A percentile compares a stretch with the other conserved stretches of the same genome.
These are phyloP conservation scores for Eutrema heterophyllum DNA, from an alignment of 345 rosid genomes.

Conservation along the genomic window DNA sequence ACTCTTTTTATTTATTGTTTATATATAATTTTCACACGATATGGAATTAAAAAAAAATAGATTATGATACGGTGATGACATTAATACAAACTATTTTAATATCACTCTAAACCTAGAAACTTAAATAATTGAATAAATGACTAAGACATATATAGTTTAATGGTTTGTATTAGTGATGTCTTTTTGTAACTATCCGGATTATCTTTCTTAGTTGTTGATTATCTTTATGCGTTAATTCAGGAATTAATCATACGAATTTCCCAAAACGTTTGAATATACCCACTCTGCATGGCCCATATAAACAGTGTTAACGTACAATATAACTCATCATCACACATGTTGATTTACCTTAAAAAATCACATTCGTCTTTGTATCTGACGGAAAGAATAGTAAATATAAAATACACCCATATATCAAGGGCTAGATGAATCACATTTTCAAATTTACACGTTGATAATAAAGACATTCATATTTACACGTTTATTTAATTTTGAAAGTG, in stretches of 20 bases:
- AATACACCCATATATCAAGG: not conserved
- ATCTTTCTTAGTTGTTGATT: not conserved
- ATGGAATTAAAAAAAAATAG: no score
- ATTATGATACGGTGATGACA: no score
- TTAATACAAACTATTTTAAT: not conserved
- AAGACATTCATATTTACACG: no score
- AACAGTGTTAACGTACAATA: not conserved
- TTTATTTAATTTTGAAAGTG: no score
- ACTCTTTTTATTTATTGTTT: no score
- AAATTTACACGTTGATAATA: not conserved
- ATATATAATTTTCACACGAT: no score
- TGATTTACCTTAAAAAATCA: constrained; percentile 9
- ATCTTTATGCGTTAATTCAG: not conserved
- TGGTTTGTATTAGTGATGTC: not conserved
- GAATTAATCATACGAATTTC: not conserved
- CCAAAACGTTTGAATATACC: constrained; percentile 5
- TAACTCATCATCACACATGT: not conserved
- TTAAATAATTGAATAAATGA: not conserved
- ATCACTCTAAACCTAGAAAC: not conserved
- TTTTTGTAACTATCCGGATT: not conserved
- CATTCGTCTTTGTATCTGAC: not conserved
- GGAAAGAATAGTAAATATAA: not conserved
- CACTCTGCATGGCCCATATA: constrained; percentile 27
- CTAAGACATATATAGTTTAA: not conserved
- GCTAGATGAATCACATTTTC: not conserved